These are phyloP conservation scores for Malassezia furfur DNA, from an alignment of 1,284 basidiomycete species.

Conservation along the genomic window DNA sequence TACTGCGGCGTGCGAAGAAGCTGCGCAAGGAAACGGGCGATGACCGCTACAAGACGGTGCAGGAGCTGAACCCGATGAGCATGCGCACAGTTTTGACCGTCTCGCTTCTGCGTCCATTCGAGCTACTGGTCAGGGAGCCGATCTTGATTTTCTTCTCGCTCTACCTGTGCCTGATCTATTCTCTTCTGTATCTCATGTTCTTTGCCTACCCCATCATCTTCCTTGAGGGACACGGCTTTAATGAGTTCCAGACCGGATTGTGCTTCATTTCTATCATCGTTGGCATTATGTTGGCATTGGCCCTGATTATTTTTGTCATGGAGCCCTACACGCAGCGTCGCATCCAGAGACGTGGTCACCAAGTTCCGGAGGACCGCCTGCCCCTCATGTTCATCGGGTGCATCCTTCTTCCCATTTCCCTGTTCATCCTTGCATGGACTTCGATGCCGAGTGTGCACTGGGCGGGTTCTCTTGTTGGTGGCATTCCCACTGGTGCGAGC, in stretches of 20 bases:
- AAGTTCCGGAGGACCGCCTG: slow-evolving; percentile 38
- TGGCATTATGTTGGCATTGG: slow-evolving; percentile 27
- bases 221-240: slow-evolving; percentile 32
- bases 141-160: slow-evolving; percentile 64
- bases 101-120: slow-evolving; percentile 48
- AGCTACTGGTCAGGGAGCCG: slow-evolving; percentile 59
- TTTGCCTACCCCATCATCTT: slow-evolving; percentile 48
- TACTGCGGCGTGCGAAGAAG: slow-evolving; percentile 53
- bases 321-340: slow-evolving; percentile 21
- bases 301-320: slow-evolving; percentile 26
- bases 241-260: slow-evolving; percentile 33
- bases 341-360: slow-evolving; percentile 54
- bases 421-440: slow-evolving; percentile 49
- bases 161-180: slow-evolving; percentile 69
- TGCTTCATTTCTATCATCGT: slow-evolving; percentile 47
- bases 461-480: slow-evolving; percentile 52
- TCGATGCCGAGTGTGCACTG: slow-evolving; percentile 42
- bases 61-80: slow-evolving; percentile 23
- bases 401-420: slow-evolving; percentile 46
- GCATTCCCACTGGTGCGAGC: slow-evolving; percentile 48
- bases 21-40: slow-evolving; percentile 61
- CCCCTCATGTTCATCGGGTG: slow-evolving; percentile 38
- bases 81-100: slow-evolving; percentile 56
- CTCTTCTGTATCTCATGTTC: slow-evolving; percentile 39
- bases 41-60: slow-evolving; percentile 51